Evolutionary conservation across 2,329 filamentous ascomycete species (phyloP).

Genomic region (Aspergillus cejpii): DNA sequence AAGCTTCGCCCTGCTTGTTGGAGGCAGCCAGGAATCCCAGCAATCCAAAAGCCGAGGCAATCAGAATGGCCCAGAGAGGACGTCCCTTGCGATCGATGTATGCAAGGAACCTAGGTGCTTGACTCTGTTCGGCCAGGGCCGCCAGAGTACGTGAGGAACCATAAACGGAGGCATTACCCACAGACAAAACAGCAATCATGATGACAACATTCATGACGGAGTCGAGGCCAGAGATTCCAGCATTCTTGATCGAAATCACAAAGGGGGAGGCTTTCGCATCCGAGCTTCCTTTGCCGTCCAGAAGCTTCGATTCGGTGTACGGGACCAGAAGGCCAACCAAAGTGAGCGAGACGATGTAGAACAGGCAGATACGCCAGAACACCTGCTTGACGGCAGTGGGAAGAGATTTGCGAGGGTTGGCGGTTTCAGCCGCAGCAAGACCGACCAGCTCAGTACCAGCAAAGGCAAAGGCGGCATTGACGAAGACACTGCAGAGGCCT

Average conservation of each 20-base stretch:
- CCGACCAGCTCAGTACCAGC: conserved; percentile 58
- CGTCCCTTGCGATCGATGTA: conserved; percentile 81
- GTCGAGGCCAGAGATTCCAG: conserved; percentile 71
- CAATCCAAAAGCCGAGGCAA: conserved; percentile 63
- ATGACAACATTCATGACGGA: conserved; percentile 95
- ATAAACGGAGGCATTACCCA: conserved; percentile 87
- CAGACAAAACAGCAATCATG: conserved; percentile 79
- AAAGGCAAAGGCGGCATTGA: conserved; percentile 58
- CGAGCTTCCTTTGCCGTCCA: conserved; percentile 51
- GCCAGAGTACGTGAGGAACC: conserved; percentile 85
- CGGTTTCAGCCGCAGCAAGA: conserved; percentile 53
- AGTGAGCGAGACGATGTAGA: conserved; percentile 77
- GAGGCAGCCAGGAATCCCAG: conserved; percentile 70
- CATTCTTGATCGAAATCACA: conserved; percentile 83
- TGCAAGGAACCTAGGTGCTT: conserved; percentile 67
- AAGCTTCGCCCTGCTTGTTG: conserved; percentile 53
- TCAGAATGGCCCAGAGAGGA: conserved; percentile 63
- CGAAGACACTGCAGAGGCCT: conserved; percentile 58
- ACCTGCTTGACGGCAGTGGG: conserved; percentile 88
- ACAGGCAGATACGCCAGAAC: conserved; percentile 87
- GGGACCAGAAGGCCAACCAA: conserved; percentile 78
- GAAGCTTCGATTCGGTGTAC: conserved; percentile 59
- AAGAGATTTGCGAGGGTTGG: conserved; percentile 60
- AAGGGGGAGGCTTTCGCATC: conserved; percentile 78
- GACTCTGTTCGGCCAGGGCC: conserved; percentile 78